These are phyloP conservation scores for Neonothopanus nambi DNA, from an alignment of 1,284 basidiomycete species.

Conservation along the genomic window DNA sequence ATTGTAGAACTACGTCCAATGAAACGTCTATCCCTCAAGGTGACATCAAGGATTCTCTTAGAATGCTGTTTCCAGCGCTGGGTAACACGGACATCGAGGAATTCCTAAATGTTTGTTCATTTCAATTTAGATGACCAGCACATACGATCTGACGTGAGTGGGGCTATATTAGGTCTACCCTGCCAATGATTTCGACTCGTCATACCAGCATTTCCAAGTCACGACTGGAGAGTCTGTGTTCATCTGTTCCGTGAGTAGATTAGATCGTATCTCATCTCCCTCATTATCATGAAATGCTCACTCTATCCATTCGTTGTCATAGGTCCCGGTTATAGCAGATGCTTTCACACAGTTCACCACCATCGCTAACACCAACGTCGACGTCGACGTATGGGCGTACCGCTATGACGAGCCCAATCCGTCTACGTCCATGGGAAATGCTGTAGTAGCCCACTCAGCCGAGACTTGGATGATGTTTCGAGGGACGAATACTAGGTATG, in stretches of 20 bases:
- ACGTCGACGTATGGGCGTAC: slow-evolving; percentile 8
- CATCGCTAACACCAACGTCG: too few species aligned
- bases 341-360: slow-evolving; percentile 31
- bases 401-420: slow-evolving; percentile 50
- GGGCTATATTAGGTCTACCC: slow-evolving; percentile 29
- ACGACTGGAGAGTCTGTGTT: slow-evolving; percentile 50
- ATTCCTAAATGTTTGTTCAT: slow-evolving; percentile 31
- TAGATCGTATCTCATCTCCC: slow-evolving; percentile 19
- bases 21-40: slow-evolving; percentile 47
- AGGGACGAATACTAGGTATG: slow-evolving; percentile 56
- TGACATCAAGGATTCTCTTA: slow-evolving; percentile 37
- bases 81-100: slow-evolving; percentile 37
- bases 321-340: slow-evolving; percentile 49
- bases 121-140: neutral
- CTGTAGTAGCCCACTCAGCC: slow-evolving; percentile 45
- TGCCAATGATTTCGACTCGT: slow-evolving; percentile 37
- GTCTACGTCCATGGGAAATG: slow-evolving; percentile 35
- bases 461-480: slow-evolving; percentile 68
- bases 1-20: slow-evolving; percentile 51
- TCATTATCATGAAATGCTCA: neutral
- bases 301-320: neutral
- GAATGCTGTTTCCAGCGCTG: slow-evolving; percentile 45
- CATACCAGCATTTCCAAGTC: slow-evolving; percentile 39
- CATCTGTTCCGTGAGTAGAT: slow-evolving; percentile 46
- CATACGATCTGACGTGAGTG: slow-evolving; percentile 12